A percentile compares a stretch with the other conserved stretches of the same genome.
Conservation (phyloP, 352 stramenopile species). For the Pythium aphanidermatum region DNA sequence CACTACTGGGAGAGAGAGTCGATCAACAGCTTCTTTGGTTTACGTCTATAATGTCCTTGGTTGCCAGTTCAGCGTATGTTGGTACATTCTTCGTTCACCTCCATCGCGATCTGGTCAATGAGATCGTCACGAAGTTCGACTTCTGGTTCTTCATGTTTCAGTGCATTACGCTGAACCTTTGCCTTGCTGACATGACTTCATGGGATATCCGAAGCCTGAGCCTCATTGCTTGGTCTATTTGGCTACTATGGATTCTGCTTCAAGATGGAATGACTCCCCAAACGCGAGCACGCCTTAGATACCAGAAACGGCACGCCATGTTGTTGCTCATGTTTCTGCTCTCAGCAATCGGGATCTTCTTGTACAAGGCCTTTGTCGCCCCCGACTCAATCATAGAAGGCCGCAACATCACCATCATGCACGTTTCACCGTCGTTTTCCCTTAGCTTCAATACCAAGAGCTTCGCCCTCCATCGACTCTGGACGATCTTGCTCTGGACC, state of each 20-base stretch:
- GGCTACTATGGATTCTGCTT: constrained; percentile 2
- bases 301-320: background rate
- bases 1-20: too few relatives aligned
- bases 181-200: background rate
- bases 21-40: background rate
- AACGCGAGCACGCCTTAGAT: background rate
- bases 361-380: too few relatives aligned
- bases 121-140: background rate
- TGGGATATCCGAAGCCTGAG: background rate
- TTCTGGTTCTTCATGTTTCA: constrained; percentile 5
- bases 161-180: background rate
- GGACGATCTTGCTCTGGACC: background rate
- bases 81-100: background rate
- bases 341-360: background rate
- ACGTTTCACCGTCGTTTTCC: background rate
- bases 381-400: too few relatives aligned
- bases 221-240: background rate
- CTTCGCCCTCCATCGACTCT: background rate
- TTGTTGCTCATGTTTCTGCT: background rate
- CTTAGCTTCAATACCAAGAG: background rate
- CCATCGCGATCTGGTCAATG: background rate
- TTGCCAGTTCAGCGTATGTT: background rate
- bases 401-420: background rate
- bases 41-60: background rate
- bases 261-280: background rate